Evolutionary conservation across 1,284 basidiomycete genomes (phyloP), one percentile per base, ranked within the genome.

Genomic region (Omphalotus olearius): DNA sequence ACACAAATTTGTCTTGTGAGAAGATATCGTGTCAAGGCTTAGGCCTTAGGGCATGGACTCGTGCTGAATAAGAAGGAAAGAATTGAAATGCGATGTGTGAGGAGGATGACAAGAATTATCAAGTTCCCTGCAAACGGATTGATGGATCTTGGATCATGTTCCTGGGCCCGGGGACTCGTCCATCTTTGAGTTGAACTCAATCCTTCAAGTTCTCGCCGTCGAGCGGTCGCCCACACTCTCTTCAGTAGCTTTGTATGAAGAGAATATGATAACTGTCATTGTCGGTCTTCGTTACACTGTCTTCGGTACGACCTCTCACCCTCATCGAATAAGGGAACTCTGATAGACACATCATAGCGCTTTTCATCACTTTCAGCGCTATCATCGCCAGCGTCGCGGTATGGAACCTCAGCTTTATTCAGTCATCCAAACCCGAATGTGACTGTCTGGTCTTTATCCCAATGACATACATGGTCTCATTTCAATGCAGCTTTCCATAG

Each of bases 351-450:
- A 13, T 33, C 18, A 40, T 57, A 89, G 87, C 69, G 59, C 57
- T 82, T 50, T 81, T 86, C 64, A 73, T 83, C 57, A 62, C 80
- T 56, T 85, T 77, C 66, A 85, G 78, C 70, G 80, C 84, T 45
- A 71, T 86, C 59, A 73, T 81, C 55, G 78, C 80, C 57, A 83
- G 80, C 59, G 73, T 82, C 28, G 80, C 83, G 51, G 82, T 82
- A 28, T 88, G 85, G 85, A 87, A 88, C 66, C 62, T 80, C 33
- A 76, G 75, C 59, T 68, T 85, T 59, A 65, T 73, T 23, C 64
- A 70, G 56, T 63, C 50, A 59, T 59, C 51, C 2, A 3, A 33
- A 7, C 62, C 59, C 56, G 61, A 67, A 52, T 60, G 76, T 76
- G 56, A 33, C 30, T 49, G 75, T 68, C 47, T 20, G 43, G 23